phyloP scores from a whole-genome alignment of 768 basidiomycete genomes.

The Chalciporus chontae region DNA sequence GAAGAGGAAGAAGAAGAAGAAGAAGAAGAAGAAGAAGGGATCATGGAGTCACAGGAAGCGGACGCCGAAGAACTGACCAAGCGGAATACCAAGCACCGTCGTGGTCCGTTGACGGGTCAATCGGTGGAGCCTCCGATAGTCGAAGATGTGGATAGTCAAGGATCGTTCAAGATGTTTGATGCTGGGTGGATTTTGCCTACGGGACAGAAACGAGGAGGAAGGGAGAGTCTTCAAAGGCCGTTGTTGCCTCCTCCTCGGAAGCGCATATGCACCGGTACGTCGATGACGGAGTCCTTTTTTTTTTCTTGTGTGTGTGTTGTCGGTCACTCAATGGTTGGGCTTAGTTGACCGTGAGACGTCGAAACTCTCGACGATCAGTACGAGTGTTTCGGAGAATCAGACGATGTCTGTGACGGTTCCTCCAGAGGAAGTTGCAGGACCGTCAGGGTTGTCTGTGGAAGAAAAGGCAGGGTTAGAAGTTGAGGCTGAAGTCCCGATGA shows the following conservation, averaged over 20 bases:
- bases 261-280: slow-evolving; percentile 44
- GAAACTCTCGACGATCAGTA: slow-evolving; percentile 45
- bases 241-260: slow-evolving; percentile 53
- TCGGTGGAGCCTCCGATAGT: slow-evolving; percentile 54
- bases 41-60: slow-evolving; percentile 1
- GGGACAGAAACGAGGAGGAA: slow-evolving; percentile 63
- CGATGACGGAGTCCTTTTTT: not conserved
- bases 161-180: slow-evolving; percentile 80
- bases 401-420: slow-evolving; percentile 27
- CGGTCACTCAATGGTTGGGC: not conserved
- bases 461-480: slow-evolving; percentile 16
- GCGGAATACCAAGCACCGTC: slow-evolving; percentile 24
- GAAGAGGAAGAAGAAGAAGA: no score
- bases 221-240: slow-evolving; percentile 44
- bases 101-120: slow-evolving; percentile 18
- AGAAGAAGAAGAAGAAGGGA: no score
- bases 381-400: slow-evolving; percentile 45
- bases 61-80: slow-evolving; percentile 18
- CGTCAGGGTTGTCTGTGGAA: slow-evolving; percentile 21
- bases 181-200: slow-evolving; percentile 84
- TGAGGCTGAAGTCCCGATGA: slow-evolving; percentile 5
- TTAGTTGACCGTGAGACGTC: slow-evolving; percentile 37
- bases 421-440: slow-evolving; percentile 24
- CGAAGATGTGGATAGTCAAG: slow-evolving; percentile 65
- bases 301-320: not conserved